phyloP scores from a whole-genome alignment of 2,329 filamentous ascomycete species.

The Ophidiomyces ophidiicola region DNA sequence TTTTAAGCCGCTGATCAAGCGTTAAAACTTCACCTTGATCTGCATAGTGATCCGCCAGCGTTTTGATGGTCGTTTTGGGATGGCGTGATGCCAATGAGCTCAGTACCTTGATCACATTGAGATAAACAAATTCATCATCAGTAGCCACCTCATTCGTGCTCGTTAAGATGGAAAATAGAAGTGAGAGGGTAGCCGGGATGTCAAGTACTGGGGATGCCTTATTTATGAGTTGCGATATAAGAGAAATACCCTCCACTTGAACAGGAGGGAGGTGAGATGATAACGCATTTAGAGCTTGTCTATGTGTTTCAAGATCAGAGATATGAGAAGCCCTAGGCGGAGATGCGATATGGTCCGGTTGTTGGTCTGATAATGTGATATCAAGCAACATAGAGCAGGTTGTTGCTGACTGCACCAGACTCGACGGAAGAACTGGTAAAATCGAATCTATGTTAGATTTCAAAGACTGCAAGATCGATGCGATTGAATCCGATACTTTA shows the following conservation, averaged over 20 bases:
- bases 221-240: slow-evolving; percentile 30
- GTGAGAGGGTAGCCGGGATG: slow-evolving; percentile 31
- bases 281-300: slow-evolving; percentile 31
- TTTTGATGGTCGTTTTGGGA: slow-evolving; percentile 32
- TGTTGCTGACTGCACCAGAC: slow-evolving; percentile 28
- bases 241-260: slow-evolving; percentile 34
- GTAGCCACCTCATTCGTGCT: slow-evolving; percentile 26
- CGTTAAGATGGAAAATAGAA: slow-evolving; percentile 31
- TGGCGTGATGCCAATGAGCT: slow-evolving; percentile 31
- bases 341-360: slow-evolving; percentile 18
- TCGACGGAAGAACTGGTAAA: slow-evolving; percentile 23
- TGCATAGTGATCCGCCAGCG: slow-evolving; percentile 30
- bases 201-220: slow-evolving; percentile 33
- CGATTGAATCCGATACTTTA: slow-evolving; percentile 21
- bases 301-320: slow-evolving; percentile 31
- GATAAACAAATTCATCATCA: slow-evolving; percentile 34
- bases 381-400: slow-evolving; percentile 34
- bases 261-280: slow-evolving; percentile 32
- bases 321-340: slow-evolving; percentile 20
- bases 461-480: slow-evolving; percentile 23
- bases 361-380: slow-evolving; percentile 24
- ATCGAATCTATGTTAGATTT: slow-evolving; percentile 29
- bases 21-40: slow-evolving; percentile 27
- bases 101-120: slow-evolving; percentile 33
- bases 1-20: slow-evolving; percentile 31